Evolutionary conservation across 768 basidiomycete genomes (phyloP), one percentile per base, ranked within the genome.

Genomic region (Thelephora aurantiotincta): DNA sequence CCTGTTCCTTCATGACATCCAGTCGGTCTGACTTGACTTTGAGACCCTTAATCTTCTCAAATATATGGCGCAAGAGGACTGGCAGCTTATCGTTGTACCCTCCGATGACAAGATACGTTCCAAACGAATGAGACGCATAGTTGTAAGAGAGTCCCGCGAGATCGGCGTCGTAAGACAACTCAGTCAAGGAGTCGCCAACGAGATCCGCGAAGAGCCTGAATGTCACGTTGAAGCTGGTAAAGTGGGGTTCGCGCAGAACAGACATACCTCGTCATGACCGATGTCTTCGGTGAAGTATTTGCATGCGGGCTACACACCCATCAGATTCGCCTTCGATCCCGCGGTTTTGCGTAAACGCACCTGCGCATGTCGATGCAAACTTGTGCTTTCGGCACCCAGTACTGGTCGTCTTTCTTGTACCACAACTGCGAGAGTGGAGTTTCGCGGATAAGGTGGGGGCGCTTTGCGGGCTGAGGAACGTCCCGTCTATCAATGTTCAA

Each of bases 361-460:
- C 77, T 87, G 55, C 82, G 74, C 41, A 93, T 67, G 54, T 86
- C 77, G 47, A 97, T 71, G 48, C 82, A 65, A 18, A 83, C 73
- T 51, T 77, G 73, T 2, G 91, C 90, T 58, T 87, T 89, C 0
- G 96, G 96, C 9, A 94, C 78, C 85, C 90, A 94, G 68, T 96
- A 99, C 51, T 71, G 75, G 62, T 99, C 94, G 60, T 99, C 96
- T 60, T 92, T 92, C 70, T 99, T 99, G 65, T 92, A 78, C 93
- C 94, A 99, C 2, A 98, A 65, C 11, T 80, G 73, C 3, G 82
- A 83, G 22, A 82, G 55, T 0, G 75, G 65, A 0, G 79, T 85
- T 61, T 92, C 75, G 30, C 76, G 68, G 48, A 98, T 74, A 50
- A 92, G 73, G 50, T 74, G 68, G 3, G 94, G 93, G 11, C 85